These are phyloP conservation scores for Hygrophila difformis DNA, from an alignment of 257 asterid species.

Conservation along the genomic window DNA sequence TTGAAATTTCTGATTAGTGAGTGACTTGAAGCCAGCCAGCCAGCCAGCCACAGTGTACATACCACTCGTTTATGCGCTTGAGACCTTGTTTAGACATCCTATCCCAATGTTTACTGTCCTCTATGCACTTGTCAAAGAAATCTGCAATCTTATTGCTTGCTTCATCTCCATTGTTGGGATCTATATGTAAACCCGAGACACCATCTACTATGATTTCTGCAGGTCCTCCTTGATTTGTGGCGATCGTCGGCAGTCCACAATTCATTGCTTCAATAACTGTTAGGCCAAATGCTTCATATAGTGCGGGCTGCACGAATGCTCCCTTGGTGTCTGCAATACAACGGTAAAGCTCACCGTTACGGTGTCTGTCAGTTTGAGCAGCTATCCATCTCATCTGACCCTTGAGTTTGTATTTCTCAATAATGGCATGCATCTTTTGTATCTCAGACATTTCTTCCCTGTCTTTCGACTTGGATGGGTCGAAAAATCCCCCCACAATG, in stretches of 20 bases:
- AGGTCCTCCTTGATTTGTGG: conserved; percentile 90
- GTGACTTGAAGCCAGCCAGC: too few relatives aligned
- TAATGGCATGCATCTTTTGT: conserved; percentile 69
- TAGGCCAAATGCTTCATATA: conserved; percentile 84
- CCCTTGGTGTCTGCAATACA: conserved; percentile 78
- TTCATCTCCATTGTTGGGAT: conserved; percentile 61
- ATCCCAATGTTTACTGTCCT: conserved; percentile 51
- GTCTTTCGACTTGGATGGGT: conserved; percentile 72
- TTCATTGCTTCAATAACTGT: conserved; percentile 89
- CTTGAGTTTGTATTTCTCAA: conserved; percentile 52
- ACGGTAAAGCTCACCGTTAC: conserved; percentile 72
- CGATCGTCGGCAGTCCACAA: conserved; percentile 82
- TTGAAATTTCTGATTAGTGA: too few relatives aligned
- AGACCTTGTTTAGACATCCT: conserved; percentile 53
- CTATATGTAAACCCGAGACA: conserved; percentile 71
- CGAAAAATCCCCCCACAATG: conserved; percentile 72
- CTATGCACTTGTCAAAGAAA: conserved; percentile 63
- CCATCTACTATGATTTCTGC: conserved; percentile 82
- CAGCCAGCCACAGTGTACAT: too few relatives aligned
- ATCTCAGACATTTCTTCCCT: conserved; percentile 85
- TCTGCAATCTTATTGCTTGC: conserved; percentile 57
- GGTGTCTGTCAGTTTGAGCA: conserved; percentile 73
- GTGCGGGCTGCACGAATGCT: conserved; percentile 82
- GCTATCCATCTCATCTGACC: conserved; percentile 91
- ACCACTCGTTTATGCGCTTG: conserved; percentile 70